A percentile compares a stretch with the other conserved stretches of the same genome.
These are phyloP conservation scores for Penicillium sumatraense DNA, from an alignment of 2,329 filamentous ascomycete genomes.

Conservation along the genomic window DNA sequence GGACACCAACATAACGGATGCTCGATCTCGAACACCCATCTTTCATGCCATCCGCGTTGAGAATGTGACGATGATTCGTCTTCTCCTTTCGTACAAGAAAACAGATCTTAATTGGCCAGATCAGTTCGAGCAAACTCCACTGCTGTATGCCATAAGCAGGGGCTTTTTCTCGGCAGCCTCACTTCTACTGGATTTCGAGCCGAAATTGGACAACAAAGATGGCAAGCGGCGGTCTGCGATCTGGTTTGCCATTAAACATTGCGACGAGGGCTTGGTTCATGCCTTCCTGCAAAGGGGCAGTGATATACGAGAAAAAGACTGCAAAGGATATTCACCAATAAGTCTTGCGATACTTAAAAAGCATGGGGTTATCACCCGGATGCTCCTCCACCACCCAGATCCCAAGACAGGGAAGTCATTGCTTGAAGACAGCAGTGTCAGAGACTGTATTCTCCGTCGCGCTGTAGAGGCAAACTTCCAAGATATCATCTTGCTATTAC, in stretches of 20 bases:
- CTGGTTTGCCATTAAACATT: constrained; percentile 3
- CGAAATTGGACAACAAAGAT: background rate
- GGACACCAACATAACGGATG: constrained; percentile 3
- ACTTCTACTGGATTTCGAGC: constrained; percentile 7
- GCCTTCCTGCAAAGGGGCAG: background rate
- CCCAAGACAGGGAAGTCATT: background rate
- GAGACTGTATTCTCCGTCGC: constrained; percentile 1
- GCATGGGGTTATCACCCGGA: background rate
- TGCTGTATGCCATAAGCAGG: constrained; percentile 5
- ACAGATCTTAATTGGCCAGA: constrained; percentile 3
- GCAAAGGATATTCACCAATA: background rate
- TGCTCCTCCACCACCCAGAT: background rate
- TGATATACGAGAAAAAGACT: background rate
- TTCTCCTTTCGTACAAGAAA: background rate
- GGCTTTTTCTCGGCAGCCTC: background rate
- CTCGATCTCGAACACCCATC: constrained; percentile 6
- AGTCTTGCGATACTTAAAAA: background rate
- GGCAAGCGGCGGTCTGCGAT: constrained; percentile 3
- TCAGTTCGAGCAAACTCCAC: background rate
- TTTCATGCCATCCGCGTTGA: constrained; percentile 2
- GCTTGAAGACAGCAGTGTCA: background rate
- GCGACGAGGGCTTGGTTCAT: constrained; percentile 4
- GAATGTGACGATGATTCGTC: constrained; percentile 4
- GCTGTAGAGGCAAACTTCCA: constrained; percentile 2
- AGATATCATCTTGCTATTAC: constrained; percentile 9